Base-by-base conservation (phyloP, 148 eudicot genomes). In the Camellia japonica region DNA sequence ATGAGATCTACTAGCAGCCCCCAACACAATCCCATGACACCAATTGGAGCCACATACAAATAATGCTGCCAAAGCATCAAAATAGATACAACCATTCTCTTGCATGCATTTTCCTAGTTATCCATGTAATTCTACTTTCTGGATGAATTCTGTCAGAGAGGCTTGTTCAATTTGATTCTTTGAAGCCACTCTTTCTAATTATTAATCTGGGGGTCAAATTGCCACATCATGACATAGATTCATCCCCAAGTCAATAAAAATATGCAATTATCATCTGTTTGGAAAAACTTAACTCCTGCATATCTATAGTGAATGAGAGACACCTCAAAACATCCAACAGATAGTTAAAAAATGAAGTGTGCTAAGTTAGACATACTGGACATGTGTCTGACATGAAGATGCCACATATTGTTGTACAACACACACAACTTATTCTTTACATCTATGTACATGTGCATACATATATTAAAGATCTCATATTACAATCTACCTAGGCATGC, bases 91-190 rank as follows among this genome's bases (percentile, higher is more conserved):
- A 51, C 74, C 38, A 8, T 44, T 70, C 38, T 11, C 3, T 2
- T 2, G 19, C 5, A 6, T 10, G 61, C 12, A 58, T 58, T 58
- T 49, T 46, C 46, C 47, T 54, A 14, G 47, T 49, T 69, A 43
- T 46, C 73, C 73, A 69, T 71, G 14, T 71, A 71, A 30, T 71
- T 71, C 74, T 71, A 58, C 58, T 30, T 69, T 46, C 73, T 18
- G 46, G 30, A 16, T 16, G 18, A 16, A 69, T 69, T 44, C 10
- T 10, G 0, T 47, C 51, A 68, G 18, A 16, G 19, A 43, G 54
- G 46, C 13, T 58, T 6, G 23, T 68, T 68, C 72, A 44, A 68
- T 68, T 66, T 3, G 38, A 30, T 38, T 66, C 54, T 42, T 68
- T 1, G 72, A 68, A 68, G 12, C 73, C 73, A 69, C 49, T 14